Base-by-base conservation (phyloP, 805 yeast genomes). In the Saccharomycopsis malanga region DNA sequence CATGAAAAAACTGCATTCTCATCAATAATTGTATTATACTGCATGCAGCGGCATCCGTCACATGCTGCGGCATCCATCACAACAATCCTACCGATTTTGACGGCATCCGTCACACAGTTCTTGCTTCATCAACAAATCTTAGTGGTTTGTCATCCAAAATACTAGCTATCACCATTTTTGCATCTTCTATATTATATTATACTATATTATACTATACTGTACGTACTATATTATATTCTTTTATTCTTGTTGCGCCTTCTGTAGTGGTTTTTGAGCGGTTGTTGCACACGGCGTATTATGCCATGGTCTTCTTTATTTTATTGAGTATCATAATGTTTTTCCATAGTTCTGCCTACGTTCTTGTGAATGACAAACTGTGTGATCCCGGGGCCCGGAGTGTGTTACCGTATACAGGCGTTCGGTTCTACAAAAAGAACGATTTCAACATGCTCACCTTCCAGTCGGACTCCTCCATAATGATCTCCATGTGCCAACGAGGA, bases 311-410 rank as follows among this genome's bases (percentile, higher is more conserved):
- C 10, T 9, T 12, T 27, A 27, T 27, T 12, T 27, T 9, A 27
- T 27, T 27, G 30, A 27, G 12, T 27, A 27, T 27, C 30, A 27
- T n/a, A 5, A 10, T 21, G 14, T 15, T 24, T 20, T 4, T 39
- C n/a, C 17, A 14, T 4, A 30, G 30, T 36, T 14, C 15, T 21
- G 37, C 36, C 14, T 34, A 44, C 30, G 32, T 40, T n/a, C 34
- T 50, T 15, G 23, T 49, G 7, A 50, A 50, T 29, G 50, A 50
- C 34, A 43, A 30, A 24, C 30, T 44, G 9, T 50, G 54, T 34
- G 54, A 50, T 29, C 54, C 54, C 2, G 30, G 50, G 14, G 23
- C 39, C 2, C n/a, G n/a, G 4, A 17, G 25, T 4, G 34, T 44
- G 12, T 4, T 38, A 7, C 51, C 52, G 2, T 50, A 50, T 30